Conservation (phyloP, 495 filamentous ascomycete species). For the Entonaema liquescens region DNA sequence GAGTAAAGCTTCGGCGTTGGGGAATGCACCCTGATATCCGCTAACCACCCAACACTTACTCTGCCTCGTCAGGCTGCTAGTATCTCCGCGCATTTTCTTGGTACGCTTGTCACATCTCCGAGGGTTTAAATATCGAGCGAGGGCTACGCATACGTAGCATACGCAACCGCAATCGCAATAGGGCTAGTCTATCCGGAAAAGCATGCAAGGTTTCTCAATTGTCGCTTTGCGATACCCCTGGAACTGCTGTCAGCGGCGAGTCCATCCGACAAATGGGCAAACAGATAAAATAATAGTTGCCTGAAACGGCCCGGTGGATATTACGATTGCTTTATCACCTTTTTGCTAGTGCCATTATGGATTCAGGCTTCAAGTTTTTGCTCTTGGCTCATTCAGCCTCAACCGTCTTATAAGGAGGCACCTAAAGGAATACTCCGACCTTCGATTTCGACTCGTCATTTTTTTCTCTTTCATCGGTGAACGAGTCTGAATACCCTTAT, state of each 20-base stretch:
- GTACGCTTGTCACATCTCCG: background rate
- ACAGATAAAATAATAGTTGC: constrained; percentile 18
- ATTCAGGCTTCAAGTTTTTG: constrained; percentile 46
- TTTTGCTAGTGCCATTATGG: background rate
- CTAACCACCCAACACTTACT: background rate
- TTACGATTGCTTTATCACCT: constrained; percentile 1
- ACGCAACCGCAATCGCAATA: background rate
- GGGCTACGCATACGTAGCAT: background rate
- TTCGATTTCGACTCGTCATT: constrained; percentile 36
- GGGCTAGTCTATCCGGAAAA: background rate
- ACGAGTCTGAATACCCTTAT: constrained; percentile 21
- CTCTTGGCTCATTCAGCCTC: constrained; percentile 49
- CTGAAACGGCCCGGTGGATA: constrained; percentile 7
- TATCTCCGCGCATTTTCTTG: background rate
- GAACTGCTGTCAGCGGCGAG: constrained; percentile 7
- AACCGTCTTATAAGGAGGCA: constrained; percentile 54
- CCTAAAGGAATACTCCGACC: constrained; percentile 31
- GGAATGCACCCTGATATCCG: background rate
- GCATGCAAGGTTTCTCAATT: constrained; percentile 5
- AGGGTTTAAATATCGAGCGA: background rate
- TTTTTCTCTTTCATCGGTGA: constrained; percentile 23
- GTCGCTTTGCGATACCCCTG: background rate
- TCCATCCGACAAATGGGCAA: background rate
- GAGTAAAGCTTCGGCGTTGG: constrained; percentile 1
- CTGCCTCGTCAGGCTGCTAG: background rate